These are phyloP conservation scores for Nicotiana paniculata DNA, from an alignment of 257 asterid genomes.

Conservation along the genomic window DNA sequence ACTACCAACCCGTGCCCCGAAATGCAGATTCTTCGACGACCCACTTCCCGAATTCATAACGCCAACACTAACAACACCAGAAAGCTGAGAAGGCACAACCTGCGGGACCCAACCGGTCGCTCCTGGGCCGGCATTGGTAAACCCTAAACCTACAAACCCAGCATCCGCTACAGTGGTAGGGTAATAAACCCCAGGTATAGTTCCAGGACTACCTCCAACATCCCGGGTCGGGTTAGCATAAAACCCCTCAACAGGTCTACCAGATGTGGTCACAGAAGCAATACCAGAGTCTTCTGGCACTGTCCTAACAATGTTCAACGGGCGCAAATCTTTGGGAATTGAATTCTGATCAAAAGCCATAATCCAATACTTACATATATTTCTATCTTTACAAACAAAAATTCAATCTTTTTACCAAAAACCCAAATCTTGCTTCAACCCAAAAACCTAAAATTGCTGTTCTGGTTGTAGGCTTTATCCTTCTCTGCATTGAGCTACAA, in stretches of 20 bases:
- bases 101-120: slow-evolving; percentile 63
- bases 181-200: slow-evolving; percentile 54
- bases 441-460: background rate
- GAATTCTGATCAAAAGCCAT: slow-evolving; percentile 88
- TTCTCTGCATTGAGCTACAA: background rate
- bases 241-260: slow-evolving; percentile 61
- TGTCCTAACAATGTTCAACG: slow-evolving; percentile 50
- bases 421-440: background rate
- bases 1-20: slow-evolving; percentile 26
- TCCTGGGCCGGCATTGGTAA: slow-evolving; percentile 39
- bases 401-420: background rate
- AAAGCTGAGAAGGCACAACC: slow-evolving; percentile 36
- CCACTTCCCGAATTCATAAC: slow-evolving; percentile 36
- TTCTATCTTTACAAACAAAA: background rate
- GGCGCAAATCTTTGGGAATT: slow-evolving; percentile 67
- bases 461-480: background rate
- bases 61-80: slow-evolving; percentile 25
- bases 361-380: background rate
- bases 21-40: slow-evolving; percentile 19
- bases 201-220: slow-evolving; percentile 35
- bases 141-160: slow-evolving; percentile 50
- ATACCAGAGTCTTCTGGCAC: slow-evolving; percentile 63
- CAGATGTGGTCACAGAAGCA: slow-evolving; percentile 46
- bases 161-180: slow-evolving; percentile 41
- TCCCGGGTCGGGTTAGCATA: slow-evolving; percentile 42